These are phyloP conservation scores for Coemansia sp. DNA, from an alignment of 192 early-diverging fungal species.

Conservation along the genomic window DNA sequence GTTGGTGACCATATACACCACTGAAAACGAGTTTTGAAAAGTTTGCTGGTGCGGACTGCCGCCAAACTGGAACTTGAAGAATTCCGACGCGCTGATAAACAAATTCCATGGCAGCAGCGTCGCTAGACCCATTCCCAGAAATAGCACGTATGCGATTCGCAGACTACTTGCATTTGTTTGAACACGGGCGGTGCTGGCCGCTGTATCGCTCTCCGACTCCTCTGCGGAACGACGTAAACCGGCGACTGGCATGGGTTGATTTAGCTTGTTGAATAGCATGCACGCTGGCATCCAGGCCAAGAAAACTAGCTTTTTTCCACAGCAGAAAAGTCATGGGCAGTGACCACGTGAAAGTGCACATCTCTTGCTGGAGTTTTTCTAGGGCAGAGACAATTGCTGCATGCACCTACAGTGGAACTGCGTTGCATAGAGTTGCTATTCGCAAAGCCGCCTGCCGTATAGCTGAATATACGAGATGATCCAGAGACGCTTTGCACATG, in stretches of 20 bases:
- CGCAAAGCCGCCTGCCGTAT: background rate
- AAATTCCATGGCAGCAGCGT: conserved; percentile 80
- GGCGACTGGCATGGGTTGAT: background rate
- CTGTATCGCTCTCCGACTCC: conserved; percentile 5
- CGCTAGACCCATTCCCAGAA: conserved; percentile 71
- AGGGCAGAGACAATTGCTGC: conserved; percentile 1
- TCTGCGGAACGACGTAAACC: background rate
- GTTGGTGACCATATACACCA: conserved; percentile 62
- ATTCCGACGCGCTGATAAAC: conserved; percentile 77
- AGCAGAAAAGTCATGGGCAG: background rate
- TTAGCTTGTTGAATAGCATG: too few species aligned
- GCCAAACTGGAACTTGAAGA: conserved; percentile 62
- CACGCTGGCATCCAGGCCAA: too few species aligned
- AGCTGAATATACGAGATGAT: too few species aligned
- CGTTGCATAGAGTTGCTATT: background rate
- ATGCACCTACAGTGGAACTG: conserved; percentile 4
- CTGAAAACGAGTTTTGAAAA: conserved; percentile 79
- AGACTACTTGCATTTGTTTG: conserved; percentile 5
- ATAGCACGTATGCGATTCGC: conserved; percentile 59
- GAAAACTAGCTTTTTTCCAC: background rate
- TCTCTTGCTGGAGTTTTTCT: conserved; percentile 1
- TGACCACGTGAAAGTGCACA: conserved; percentile 4
- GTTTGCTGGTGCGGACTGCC: conserved; percentile 59
- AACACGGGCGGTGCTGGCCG: conserved; percentile 3
- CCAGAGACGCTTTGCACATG: background rate